A percentile compares a stretch with the other conserved stretches of the same genome.
Evolutionary conservation across 2,329 filamentous ascomycete genomes (phyloP).

Genomic region (Ascochyta clinopodiicola): DNA sequence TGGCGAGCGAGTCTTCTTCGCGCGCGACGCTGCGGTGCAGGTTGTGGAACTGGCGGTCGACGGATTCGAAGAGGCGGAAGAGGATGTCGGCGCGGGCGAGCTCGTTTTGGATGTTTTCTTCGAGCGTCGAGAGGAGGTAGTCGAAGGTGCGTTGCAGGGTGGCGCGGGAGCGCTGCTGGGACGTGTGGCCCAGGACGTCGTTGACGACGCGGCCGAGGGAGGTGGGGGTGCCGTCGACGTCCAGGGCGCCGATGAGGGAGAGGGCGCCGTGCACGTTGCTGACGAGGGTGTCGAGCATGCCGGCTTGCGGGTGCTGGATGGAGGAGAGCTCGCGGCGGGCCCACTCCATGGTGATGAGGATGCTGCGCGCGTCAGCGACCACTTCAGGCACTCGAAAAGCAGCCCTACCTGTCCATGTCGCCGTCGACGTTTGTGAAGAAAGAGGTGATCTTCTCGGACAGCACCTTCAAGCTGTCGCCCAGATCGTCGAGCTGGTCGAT

Average conservation of each 20-base stretch:
- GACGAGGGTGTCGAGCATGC: conserved; percentile 74
- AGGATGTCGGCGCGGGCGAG: conserved; percentile 79
- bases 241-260: conserved; percentile 61
- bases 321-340: conserved; percentile 79
- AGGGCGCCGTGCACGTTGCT: conserved; percentile 84
- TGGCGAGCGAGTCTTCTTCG: conserved; percentile 81
- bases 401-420: conserved; percentile 78
- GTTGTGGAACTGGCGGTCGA: conserved; percentile 89
- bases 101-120: conserved; percentile 87
- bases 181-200: conserved; percentile 78
- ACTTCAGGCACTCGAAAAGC: background rate
- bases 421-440: conserved; percentile 95
- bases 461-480: conserved; percentile 81
- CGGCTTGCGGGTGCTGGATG: conserved; percentile 49
- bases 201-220: conserved; percentile 72
- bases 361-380: conserved; percentile 57
- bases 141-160: conserved; percentile 87
- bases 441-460: conserved; percentile 84
- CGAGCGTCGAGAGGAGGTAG: conserved; percentile 84
- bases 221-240: conserved; percentile 62
- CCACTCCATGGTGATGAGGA: conserved; percentile 97
- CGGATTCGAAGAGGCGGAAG: conserved; percentile 88
- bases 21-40: conserved; percentile 84
- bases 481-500: conserved; percentile 84
- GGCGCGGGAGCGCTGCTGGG: conserved; percentile 78